Percentiles rank a stretch among this genome's conserved stretches.
phyloP scores from a whole-genome alignment of 768 basidiomycete genomes.

The Leccinum pellstonianum region DNA sequence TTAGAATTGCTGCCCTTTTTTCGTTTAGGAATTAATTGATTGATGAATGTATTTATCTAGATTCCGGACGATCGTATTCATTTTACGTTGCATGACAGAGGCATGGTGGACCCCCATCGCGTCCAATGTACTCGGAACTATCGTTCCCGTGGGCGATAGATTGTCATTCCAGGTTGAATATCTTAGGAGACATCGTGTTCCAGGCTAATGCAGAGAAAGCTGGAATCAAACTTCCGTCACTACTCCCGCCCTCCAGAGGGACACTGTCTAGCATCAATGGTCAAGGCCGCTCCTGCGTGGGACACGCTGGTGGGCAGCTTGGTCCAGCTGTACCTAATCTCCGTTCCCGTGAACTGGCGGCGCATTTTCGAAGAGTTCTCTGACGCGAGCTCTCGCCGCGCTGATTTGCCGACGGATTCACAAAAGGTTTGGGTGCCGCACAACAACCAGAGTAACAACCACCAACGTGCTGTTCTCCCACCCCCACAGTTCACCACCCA shows the following conservation, averaged over 20 bases:
- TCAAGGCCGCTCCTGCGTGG: conserved; percentile 45
- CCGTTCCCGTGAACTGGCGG: conserved; percentile 51
- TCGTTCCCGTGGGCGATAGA: conserved; percentile 42
- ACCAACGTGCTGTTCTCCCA: no score
- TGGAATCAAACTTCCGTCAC: no score
- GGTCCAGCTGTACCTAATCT: conserved; percentile 46
- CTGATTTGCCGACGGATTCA: conserved; percentile 52
- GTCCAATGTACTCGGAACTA: no score
- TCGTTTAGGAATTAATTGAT: no score
- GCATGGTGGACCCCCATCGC: no score
- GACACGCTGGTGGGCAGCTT: conserved; percentile 46
- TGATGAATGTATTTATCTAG: no score
- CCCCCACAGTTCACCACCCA: no score
- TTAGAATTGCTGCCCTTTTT: no score
- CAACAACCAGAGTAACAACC: conserved; percentile 26
- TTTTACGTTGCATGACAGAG: no score
- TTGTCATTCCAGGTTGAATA: conserved; percentile 49
- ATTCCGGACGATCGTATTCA: no score
- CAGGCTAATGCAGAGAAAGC: no score
- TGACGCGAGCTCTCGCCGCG: conserved; percentile 30
- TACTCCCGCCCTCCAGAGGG: conserved; percentile 27
- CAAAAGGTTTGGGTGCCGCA: conserved; percentile 58
- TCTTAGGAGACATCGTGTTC: conserved; percentile 6
- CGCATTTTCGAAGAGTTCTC: conserved; percentile 47
- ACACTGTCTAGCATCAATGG: conserved; percentile 48